phyloP scores from a whole-genome alignment of 257 asterid genomes.

The Avicennia marina region DNA sequence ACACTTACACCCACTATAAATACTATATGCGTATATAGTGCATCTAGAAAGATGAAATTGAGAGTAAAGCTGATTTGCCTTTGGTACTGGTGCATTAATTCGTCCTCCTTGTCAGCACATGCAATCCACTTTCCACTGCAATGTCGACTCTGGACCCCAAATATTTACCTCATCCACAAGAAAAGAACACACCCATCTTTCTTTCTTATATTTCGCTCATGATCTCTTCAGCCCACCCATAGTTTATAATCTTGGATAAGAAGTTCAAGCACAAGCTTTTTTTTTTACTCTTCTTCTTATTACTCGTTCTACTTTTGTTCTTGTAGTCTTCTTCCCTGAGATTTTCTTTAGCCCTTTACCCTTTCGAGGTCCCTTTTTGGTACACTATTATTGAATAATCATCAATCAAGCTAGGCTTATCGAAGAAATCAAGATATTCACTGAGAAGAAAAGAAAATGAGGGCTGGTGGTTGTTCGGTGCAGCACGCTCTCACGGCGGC shows the following conservation, averaged over 20 bases:
- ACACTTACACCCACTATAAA: background rate
- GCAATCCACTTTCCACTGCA: constrained; percentile 76
- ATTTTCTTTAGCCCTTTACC: constrained; percentile 10
- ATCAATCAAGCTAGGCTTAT: background rate
- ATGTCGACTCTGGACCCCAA: constrained; percentile 42
- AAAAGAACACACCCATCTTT: constrained; percentile 34
- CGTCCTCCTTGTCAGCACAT: constrained; percentile 67
- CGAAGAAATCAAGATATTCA: no score
- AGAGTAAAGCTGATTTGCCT: constrained; percentile 62
- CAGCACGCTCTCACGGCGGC: constrained; percentile 66
- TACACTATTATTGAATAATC: background rate
- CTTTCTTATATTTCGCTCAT: constrained; percentile 14
- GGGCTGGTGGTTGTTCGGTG: constrained; percentile 62
- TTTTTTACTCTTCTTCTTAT: background rate
- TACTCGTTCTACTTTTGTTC: background rate
- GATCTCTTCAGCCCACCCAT: constrained; percentile 10
- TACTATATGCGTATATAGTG: background rate
- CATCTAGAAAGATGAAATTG: constrained; percentile 18
- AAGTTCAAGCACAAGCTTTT: constrained; percentile 1
- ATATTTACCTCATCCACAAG: constrained; percentile 54
- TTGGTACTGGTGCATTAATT: constrained; percentile 47
- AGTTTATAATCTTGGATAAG: background rate
- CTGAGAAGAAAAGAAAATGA: constrained; percentile 40
- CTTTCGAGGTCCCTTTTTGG: constrained; percentile 4
- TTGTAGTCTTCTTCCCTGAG: background rate